Base-by-base conservation (phyloP, 352 stramenopile genomes). In the Globisporangium ultimum region DNA sequence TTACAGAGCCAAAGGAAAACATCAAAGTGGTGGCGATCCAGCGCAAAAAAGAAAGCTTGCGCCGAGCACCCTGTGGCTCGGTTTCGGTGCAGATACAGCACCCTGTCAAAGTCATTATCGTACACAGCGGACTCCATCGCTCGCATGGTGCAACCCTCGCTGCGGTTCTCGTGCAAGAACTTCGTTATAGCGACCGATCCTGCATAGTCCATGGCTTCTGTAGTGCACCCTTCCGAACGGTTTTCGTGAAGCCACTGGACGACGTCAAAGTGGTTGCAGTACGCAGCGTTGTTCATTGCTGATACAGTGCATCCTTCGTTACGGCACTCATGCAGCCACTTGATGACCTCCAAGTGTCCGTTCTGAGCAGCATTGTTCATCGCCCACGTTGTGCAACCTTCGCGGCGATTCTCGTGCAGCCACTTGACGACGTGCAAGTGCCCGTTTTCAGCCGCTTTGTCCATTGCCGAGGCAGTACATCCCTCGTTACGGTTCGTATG, bases 361-460 rank as follows among this genome's bases (percentile, higher is more conserved):
- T 53, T 53, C 24, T 15, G 8, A 8, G 48, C 48, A 3, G 48
- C 48, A 54, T 43, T 43, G 28, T 54, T 34, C 48, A 54, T 54
- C 17, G 48, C 48, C 17, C 48, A 34, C 17, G 40, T 43, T 18
- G 15, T 54, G 28, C 48, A 54, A 1, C 28, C 42, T 18, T 54
- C 24, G 17, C 9, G 14, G 14, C 11, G 28, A 5, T 32, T n/a
- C n/a, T 55, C n/a, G 28, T 55, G 49, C 6, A 55, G 49, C 49
- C 49, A 55, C 9, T 43, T 28, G 4, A 45, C 49, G 49, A 54
- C 42, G 9, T 13, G 13, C 28, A 54, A 24, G 17, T 54, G 17
- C 6, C 28, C 48, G 9, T 32, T 32, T 49, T 53, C 21, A 21
- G 47, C 47, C 4, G 47, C 47, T 28, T 28, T 40, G 47, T 53